Evolutionary conservation across 805 yeast genomes (phyloP), one percentile per base, ranked within the genome.

Genomic region (Torulaspora microellipsoides): DNA sequence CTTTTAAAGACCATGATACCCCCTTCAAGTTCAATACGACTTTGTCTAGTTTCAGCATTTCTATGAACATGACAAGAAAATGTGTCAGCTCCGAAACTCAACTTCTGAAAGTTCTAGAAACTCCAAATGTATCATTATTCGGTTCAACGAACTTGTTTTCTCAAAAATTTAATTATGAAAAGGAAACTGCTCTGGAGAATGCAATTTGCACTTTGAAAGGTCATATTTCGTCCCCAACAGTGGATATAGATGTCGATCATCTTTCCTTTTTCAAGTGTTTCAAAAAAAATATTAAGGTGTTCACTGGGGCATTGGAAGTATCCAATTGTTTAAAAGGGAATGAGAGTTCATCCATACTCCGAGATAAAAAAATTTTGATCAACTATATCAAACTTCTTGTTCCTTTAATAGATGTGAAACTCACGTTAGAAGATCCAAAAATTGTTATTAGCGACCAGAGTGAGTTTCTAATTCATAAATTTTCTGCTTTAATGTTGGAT

Each of bases 211-310:
- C 62, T 5, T 36, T 72, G 1, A 62, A 68, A 12, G 68, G 70
- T 15, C 72, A 70, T 38, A 35, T 73, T 2, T 64, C 77, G 2
- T 73, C 73, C 1, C 68, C 76, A 14, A 64, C 69, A 1, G 31
- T 73, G n/a, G 80, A 75, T 49, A 52, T 72, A 17, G 68, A 73
- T 27, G 61, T 71, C 4, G 62, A 61, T 10, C 69, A 72, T 37
- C 50, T 71, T 2, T 65, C 72, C 1, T 56, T 68, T 14, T 55
- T 68, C 28, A 56, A 67, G 31, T 55, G 63, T 8, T 65, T 66
- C 39, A 47, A 46, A 27, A 50, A 52, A 14, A 56, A 64, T 42
- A 50, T 58, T 12, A 55, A 46, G n/a, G 64, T 62, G 0, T 58
- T 62, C 34, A 48, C 49, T 9, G 52, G 52, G 13, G 38, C 55